Evolutionary conservation across 345 rosid genomes (phyloP), one percentile per base, ranked within the genome.

Genomic region (Sisymbrium irio): DNA sequence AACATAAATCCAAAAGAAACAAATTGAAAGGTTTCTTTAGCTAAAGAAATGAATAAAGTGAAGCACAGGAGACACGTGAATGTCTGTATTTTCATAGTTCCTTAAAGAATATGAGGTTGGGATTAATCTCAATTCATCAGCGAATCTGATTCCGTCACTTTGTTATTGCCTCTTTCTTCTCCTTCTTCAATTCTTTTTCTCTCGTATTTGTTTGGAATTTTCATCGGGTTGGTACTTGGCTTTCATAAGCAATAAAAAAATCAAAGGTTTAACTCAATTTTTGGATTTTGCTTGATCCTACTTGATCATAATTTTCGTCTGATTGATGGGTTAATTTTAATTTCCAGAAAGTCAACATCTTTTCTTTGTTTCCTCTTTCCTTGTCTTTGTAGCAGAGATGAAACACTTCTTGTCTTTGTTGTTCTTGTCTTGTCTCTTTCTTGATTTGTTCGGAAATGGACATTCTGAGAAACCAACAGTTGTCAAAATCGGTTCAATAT

Each of bases 401-500:
- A 71, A 77, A 47, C 72, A 71, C 11, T 46, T 77, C 15, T 57
- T 82, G 83, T 54, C 76, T 71, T 79, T 83, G 33, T 72, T 67
- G 50, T 79, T 68, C 15, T 62, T 75, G 47, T 54, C 85, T 13
- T 75, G 71, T 57, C 64, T 81, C 8, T 65, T 1, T 53, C 61
- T 70, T 25, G 84, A 76, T 33, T 69, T 50, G 50, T 75, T 80
- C 42, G 71, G 79, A 22, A 42, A 49, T 39, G 91, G 83, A 60
- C 59, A 36, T 36, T 53, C 85, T 66, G 63, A 47, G 79, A 86
- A 89, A 51, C 96, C 98, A 58, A 72, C 81, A 74, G 82, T 78
- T 78, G 89, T 88, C 33, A 85, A 82, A 53, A 65, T 91, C 69
- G 97, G 98, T 56, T 88, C 96, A 17, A 70, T 94, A 62, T 86